These are phyloP conservation scores for Cercophora sp. DNA, from an alignment of 495 filamentous ascomycete genomes.

Conservation along the genomic window DNA sequence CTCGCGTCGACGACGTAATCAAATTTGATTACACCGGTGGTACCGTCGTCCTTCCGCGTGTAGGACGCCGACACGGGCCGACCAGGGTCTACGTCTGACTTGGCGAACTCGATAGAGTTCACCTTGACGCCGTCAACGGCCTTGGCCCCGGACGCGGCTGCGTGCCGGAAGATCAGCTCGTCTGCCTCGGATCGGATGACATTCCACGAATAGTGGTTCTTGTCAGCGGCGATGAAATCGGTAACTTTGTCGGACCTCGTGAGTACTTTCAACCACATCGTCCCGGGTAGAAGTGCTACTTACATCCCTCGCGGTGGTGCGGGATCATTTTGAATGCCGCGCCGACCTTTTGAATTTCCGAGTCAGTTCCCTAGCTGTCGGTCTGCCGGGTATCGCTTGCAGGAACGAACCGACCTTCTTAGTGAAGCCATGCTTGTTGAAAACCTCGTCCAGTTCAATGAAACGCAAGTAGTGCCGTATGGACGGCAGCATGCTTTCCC, in stretches of 20 bases:
- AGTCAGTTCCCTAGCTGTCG: no score
- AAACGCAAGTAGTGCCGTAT: conserved; percentile 46
- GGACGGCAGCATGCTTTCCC: conserved; percentile 50
- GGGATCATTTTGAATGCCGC: conserved; percentile 44
- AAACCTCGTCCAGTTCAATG: conserved; percentile 43
- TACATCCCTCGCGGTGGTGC: no score
- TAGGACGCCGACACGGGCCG: conserved; percentile 46
- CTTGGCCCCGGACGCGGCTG: conserved; percentile 41
- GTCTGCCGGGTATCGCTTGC: no score
- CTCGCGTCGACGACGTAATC: conserved; percentile 46
- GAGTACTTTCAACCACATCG: no score
- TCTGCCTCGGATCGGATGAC: conserved; percentile 52
- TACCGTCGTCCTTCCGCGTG: conserved; percentile 38
- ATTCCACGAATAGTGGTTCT: conserved; percentile 42
- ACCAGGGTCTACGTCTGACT: conserved; percentile 22
- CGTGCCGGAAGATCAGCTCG: conserved; percentile 49
- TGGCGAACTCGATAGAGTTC: conserved; percentile 32
- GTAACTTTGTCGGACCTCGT: no score
- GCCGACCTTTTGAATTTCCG: conserved; percentile 40
- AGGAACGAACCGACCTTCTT: conserved; percentile 34
- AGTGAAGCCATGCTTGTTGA: conserved; percentile 41
- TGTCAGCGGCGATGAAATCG: neutral
- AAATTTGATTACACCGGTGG: conserved; percentile 35
- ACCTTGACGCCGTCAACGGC: conserved; percentile 46
- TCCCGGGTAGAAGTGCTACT: no score